Evolutionary conservation across 2,329 filamentous ascomycete genomes (phyloP).

Genomic region (Fusarium sp.): DNA sequence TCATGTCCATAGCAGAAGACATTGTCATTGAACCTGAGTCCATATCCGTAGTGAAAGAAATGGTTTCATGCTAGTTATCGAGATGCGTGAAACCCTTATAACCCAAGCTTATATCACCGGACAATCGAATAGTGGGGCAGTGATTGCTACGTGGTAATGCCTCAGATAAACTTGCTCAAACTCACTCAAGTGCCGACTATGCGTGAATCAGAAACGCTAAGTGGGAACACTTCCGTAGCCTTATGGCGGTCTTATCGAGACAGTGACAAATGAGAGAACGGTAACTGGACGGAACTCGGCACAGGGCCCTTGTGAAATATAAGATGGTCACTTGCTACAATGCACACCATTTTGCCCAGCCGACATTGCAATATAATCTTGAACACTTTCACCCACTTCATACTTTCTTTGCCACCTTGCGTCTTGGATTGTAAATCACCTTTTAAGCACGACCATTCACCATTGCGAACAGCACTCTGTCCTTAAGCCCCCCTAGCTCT

Average conservation of each 20-base stretch:
- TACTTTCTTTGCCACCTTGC: no score
- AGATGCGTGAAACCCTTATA: background rate
- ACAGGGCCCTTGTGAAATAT: background rate
- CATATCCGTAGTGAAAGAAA: fast-evolving
- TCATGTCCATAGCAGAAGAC: no score
- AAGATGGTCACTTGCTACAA: background rate
- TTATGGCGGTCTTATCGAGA: background rate
- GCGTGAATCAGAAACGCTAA: background rate
- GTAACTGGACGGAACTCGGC: background rate
- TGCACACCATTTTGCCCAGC: background rate
- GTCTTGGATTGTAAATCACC: no score
- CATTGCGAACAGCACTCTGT: no score
- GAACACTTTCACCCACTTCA: no score
- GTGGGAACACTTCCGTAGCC: background rate
- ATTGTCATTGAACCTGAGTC: background rate
- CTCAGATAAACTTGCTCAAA: background rate
- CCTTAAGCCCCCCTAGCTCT: no score
- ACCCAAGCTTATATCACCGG: background rate
- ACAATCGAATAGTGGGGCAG: background rate
- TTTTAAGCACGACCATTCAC: no score
- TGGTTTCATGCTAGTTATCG: no score
- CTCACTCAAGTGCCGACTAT: background rate
- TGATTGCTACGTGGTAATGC: background rate
- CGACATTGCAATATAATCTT: no score
- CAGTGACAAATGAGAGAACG: background rate